Base-by-base conservation (phyloP, 2,329 filamentous ascomycete genomes). In the Alternaria sp. region DNA sequence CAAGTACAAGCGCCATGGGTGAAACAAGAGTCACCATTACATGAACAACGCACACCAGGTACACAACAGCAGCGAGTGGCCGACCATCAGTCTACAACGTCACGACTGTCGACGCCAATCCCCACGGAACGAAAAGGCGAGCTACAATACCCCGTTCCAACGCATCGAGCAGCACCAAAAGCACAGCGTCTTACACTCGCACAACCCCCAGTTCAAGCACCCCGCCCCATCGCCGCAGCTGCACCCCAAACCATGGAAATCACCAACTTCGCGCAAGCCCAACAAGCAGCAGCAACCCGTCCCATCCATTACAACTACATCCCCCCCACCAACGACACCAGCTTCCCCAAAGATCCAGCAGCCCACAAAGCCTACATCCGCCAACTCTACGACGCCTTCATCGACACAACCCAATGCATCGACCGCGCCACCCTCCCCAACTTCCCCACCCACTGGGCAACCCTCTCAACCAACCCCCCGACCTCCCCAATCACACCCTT, bases 381-480 rank as follows among this genome's bases (percentile, higher is more conserved):
- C 17, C 42, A 21, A 13, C 31, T 57, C 4, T 26, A 50, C 17
- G 42, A 51, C 6, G 58, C 58, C n/a, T 56, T 53, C 26, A 14
- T 34, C 13, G 53, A 60, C 24, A 56, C 24, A 17, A 40, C 33
- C 13, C 10, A 36, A 13, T 60, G 53, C 3, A 48, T 53, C 24
- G 58, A 60, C 49, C 39, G 40, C 24, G 42, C 28, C 10, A 40
- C 45, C 28, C 14, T 26, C 4, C 14, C 37, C 14, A 39, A 11
- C 21, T 52, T 48, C 48, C n/a, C 44, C n/a, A 21, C 24, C n/a
- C 48, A 26, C 3, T 56, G 42, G 29, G 6, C 14, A 3, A 26
- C 3, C 1, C 26, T 51, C 31, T 24, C 28, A 2, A 9, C 37
- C 11, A 1, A 42, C 21, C 6, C 37, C 1, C 10, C 11, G 3